A percentile compares a stretch with the other conserved stretches of the same genome.
phyloP scores from a whole-genome alignment of 768 basidiomycete genomes.

The Trametes meyenii region DNA sequence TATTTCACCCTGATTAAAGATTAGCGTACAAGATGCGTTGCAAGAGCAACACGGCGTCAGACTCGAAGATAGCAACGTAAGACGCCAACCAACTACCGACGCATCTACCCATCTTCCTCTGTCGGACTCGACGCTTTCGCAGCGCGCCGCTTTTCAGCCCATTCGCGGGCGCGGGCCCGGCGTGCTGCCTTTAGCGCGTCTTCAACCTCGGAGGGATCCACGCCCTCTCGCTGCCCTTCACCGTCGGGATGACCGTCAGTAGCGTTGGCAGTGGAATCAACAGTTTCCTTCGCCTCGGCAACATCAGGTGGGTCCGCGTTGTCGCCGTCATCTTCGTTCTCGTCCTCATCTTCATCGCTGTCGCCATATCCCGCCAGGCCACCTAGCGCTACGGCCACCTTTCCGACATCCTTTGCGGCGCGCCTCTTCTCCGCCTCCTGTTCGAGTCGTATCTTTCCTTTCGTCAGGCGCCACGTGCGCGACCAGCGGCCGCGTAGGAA shows the following conservation, averaged over 20 bases:
- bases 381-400: constrained; percentile 50
- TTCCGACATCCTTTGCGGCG: constrained; percentile 28
- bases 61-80: too few species aligned
- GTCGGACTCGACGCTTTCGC: neutral
- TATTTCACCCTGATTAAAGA: too few species aligned
- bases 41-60: too few species aligned
- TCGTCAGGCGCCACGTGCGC: constrained; percentile 59
- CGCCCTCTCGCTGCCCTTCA: neutral
- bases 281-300: neutral
- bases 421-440: constrained; percentile 21
- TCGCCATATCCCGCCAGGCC: constrained; percentile 59
- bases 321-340: constrained; percentile 11
- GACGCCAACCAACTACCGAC: too few species aligned
- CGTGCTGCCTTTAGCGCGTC: constrained; percentile 48
- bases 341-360: constrained; percentile 32
- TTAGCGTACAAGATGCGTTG: too few species aligned
- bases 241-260: too few species aligned
- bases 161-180: constrained; percentile 58
- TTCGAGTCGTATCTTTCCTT: constrained; percentile 46
- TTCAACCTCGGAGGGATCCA: constrained; percentile 9
- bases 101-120: too few species aligned
- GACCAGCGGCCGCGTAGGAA: constrained; percentile 82
- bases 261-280: neutral
- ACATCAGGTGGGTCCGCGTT: neutral
- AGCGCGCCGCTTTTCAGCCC: constrained; percentile 54